Evolutionary conservation across 2,329 filamentous ascomycete species (phyloP).

Genomic region (Fusarium sp.): DNA sequence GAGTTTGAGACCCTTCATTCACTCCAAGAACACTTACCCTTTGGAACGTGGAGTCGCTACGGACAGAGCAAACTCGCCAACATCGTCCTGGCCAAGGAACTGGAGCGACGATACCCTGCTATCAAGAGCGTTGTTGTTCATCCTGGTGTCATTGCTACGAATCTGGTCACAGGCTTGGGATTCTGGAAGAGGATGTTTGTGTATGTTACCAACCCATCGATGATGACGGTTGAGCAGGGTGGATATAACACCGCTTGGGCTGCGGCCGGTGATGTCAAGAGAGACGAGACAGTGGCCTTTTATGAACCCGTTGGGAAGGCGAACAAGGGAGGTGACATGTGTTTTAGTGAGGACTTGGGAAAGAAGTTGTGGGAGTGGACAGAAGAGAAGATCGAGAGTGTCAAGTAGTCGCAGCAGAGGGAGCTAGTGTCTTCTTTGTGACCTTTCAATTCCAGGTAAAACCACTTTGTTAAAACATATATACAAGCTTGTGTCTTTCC

Average conservation of each 20-base stretch:
- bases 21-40: conserved; percentile 37
- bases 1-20: conserved; percentile 43
- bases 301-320: conserved; percentile 44
- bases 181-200: conserved; percentile 41
- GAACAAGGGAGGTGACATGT: conserved; percentile 32
- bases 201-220: conserved; percentile 32
- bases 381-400: conserved; percentile 18
- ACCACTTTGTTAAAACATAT: conserved; percentile 36
- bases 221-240: conserved; percentile 44
- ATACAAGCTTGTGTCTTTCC: conserved; percentile 32
- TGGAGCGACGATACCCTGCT: conserved; percentile 54
- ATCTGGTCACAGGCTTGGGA: conserved; percentile 36
- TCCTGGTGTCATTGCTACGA: conserved; percentile 54
- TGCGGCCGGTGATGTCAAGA: conserved; percentile 35
- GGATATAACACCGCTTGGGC: conserved; percentile 47
- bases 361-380: conserved; percentile 53
- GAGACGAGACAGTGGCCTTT: conserved; percentile 27
- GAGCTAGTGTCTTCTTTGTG: conserved; percentile 19
- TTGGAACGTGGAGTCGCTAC: conserved; percentile 57
- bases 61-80: conserved; percentile 61
- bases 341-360: conserved; percentile 44
- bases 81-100: conserved; percentile 55
- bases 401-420: background rate
- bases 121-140: conserved; percentile 58
- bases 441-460: conserved; percentile 28